phyloP scores from a whole-genome alignment of 1,284 basidiomycete species.

The Rhodotorula sp. region DNA sequence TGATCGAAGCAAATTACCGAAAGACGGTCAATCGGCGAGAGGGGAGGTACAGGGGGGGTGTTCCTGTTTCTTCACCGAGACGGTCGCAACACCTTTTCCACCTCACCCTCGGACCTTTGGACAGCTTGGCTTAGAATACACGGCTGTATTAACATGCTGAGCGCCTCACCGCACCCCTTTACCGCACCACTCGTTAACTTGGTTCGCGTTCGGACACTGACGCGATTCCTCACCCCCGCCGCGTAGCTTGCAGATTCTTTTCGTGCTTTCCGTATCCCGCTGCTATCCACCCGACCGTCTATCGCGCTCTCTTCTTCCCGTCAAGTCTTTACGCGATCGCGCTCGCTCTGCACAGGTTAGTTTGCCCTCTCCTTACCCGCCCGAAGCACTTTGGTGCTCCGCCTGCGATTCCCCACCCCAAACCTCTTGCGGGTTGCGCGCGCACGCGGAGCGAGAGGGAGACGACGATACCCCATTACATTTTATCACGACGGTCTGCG shows the following conservation, averaged over 20 bases:
- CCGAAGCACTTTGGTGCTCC: no score
- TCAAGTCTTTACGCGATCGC: background rate
- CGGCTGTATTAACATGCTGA: slow-evolving; percentile 9
- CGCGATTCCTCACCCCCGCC: background rate
- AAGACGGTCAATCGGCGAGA: background rate
- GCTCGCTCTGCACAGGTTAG: background rate
- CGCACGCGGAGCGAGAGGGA: slow-evolving; percentile 12
- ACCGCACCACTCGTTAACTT: background rate
- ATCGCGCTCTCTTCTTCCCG: background rate
- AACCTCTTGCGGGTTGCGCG: no score
- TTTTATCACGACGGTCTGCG: slow-evolving; percentile 43
- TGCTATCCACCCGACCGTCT: background rate
- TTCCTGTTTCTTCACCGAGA: background rate
- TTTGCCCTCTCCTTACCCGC: background rate
- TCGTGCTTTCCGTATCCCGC: no score
- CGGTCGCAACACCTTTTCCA: background rate
- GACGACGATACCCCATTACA: slow-evolving; percentile 38
- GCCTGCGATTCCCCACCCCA: no score
- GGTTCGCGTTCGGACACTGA: background rate
- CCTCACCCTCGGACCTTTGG: background rate
- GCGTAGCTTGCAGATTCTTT: background rate
- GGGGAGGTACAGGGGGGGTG: background rate
- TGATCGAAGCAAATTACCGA: slow-evolving; percentile 12
- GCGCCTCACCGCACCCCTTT: background rate
- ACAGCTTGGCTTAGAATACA: slow-evolving; percentile 9